Evolutionary conservation across 2,329 filamentous ascomycete genomes (phyloP), one percentile per base, ranked within the genome.

Genomic region (Aspergillus japonicus): DNA sequence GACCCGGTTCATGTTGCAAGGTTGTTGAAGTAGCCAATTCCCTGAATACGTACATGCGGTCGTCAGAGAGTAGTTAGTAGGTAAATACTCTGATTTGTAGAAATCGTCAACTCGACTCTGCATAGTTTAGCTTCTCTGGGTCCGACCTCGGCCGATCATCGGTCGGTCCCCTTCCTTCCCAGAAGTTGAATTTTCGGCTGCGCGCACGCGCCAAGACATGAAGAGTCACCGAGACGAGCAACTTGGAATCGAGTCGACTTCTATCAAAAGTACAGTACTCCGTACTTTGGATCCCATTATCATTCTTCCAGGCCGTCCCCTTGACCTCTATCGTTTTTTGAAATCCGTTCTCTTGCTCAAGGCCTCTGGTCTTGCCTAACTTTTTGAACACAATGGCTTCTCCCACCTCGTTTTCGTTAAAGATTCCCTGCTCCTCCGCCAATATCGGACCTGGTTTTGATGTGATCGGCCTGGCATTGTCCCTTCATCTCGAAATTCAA

Each of bases 381-480:
- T 31, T 3, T 50, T 61, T 55, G 47, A 48, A 54, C 29, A 57
- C 58, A 50, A 66, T 66, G 65, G 54, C 64, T 61, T 44, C n/a
- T 44, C 62, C 68, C 54, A 65, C 67, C 54, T 86, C 85, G 57
- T 89, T 90, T 77, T 80, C 84, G 68, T 90, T 92, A 82, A 87
- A 85, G 79, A 91, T 92, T 63, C 94, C 94, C 66, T 96, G 91
- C 81, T 98, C 94, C 62, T 97, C 93, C 63, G 94, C 94, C 80
- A 98, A 98, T 82, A 97, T 98, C 73, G 94, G 92, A 68, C 94
- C 94, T 52, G 94, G 94, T 60, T 99, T 98, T 83, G 94, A 99
- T 82, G 94, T 97, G 70, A 96, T 98, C 75, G 79, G 95, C 68
- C 88, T 99, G 63, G 94, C 94, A 8, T 84, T 99, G 67, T 96